Base-by-base conservation (phyloP, 2,329 filamentous ascomycete species). In the Hypoxylon sp. region DNA sequence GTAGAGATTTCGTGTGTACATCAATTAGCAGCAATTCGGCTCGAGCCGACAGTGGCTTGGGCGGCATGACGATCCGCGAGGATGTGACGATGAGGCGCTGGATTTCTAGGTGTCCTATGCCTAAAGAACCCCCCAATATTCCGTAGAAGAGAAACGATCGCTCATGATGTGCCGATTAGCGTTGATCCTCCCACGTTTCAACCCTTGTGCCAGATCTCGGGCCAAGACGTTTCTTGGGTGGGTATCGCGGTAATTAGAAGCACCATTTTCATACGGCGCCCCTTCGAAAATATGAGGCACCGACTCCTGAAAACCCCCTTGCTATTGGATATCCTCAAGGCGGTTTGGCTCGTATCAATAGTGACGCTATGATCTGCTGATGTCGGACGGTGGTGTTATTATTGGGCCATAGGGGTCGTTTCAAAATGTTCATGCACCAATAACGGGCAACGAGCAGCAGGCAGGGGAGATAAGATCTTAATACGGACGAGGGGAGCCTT, bases 161-260 rank as follows among this genome's bases (percentile, higher is more conserved):
- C 57, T 67, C 60, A 62, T 47, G 67, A 68, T 68, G 64, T 68
- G 47, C 67, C 67, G 64, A 56, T 34, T 63, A 62, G 59, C 44
- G 65, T 48, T 64, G 57, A 68, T 68, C 65, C 65, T 65, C 59
- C 56, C 56, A 64, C 53, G 63, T 65, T 65, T 67, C 62, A 54
- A 65, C 56, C 68, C 68, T 53, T 68, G 68, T 70, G 62, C 60
- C 68, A 70, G 68, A 68, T 68, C 63, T 65, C 55, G 50, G 34
- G 68, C 68, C 68, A 70, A 70, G 68, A 56, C 62, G 68, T 70
- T 68, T 70, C 66, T 57, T 46, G 47, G 66, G 62, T 64, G 65
- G 65, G 15, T 58, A 48, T 62, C 30, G 41, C 59, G 64, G 66
- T 62, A 65, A 65, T 65, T 65, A 67, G 58, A 59, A 22, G n/a